Base-by-base conservation (phyloP, 1,139 yeast genomes). In the Debaryomycetaceae sp. region DNA sequence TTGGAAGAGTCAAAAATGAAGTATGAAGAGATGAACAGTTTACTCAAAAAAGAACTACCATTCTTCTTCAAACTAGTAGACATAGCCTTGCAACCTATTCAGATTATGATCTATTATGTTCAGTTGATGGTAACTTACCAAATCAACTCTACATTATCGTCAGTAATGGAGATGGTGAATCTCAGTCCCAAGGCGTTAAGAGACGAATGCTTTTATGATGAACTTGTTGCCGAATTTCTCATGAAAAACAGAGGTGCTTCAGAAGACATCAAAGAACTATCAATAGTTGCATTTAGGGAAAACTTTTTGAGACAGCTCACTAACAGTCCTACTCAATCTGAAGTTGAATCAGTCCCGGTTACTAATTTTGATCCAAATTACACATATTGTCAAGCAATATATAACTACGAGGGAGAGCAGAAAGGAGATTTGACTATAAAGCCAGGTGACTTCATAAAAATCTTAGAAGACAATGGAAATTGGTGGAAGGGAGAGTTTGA, bases 401-500 rank as follows among this genome's bases (percentile, higher is more conserved):
- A 57, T 47, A 53, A 57, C 17, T 77, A 66, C 46, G 39, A 49
- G 2, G 70, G 68, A 0, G 55, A 62, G 30, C 59, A 63, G 30
- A 45, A 50, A 0, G 81, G 77, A 0, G 88, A 83, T 54, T 66
- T 83, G 27, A 54, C 74, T 3, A 71, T 83, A 49, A 53, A 63
- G 24, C 63, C 58, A 34, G 85, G 85, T 7, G 85, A 81, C 47
- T 54, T 58, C 39, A 71, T 83, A 35, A 62, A 58, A 37, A 63
- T 83, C 2, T 47, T 78, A 30, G 75, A 72, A 42, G 62, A 58
- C 22, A 64, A 68, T 1, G 75, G 74, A 5, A 62, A 65, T 30
- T 83, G 88, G 88, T 83, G 87, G 86, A 72, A 71, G 48, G 88
- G 87, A 2, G 72, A 72, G 52, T 52, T 72, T 6, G 65, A 70